Evolutionary conservation across 345 rosid species (phyloP), one percentile per base, ranked within the genome.

Genomic region (Melastoma malabathricum): DNA sequence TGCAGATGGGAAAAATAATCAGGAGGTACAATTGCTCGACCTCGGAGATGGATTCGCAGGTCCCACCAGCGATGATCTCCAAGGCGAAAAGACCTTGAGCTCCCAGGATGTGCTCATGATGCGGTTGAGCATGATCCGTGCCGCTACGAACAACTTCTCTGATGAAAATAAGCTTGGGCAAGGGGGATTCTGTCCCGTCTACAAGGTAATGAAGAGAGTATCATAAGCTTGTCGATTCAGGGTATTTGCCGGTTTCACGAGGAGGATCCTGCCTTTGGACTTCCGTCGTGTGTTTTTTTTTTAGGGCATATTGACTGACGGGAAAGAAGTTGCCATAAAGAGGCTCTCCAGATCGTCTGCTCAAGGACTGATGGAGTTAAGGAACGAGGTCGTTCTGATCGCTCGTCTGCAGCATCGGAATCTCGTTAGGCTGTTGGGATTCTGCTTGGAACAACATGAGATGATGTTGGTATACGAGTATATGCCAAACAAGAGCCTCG

Each of bases 271-370:
- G 25, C 25, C 25, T 22, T 15, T 15, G 8, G 22, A 29, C 0
- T 48, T 16, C 20, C 0, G 6, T 17, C 5, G 43, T 51, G 10
- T 2, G 3, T 31, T 14, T 51, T 13, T 20, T 46, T 2, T 51
- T 44, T 31, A 68, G 62, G 62, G 62, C 46, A 49, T 34, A 29
- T 51, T 59, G 18, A 53, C 14, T 13, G 58, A 59, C 15, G 69
- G 61, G 10, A 55, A 51, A 50, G 60, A 65, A 55, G n/a, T 65
- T 34, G 64, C 64, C 15, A 58, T 65, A 13, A 55, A 65, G 64
- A 65, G 70, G 52, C 70, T 65, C 7, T 60, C 70, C 25, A 55
- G 27, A 54, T 48, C 52, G 41, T 65, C 65, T 7, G 61, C 46
- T 19, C 65, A 65, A 51, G 70, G 70, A 43, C n/a, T 51, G 14